Percentiles rank a stretch among this genome's conserved stretches.
Conservation (phyloP, 2,329 filamentous ascomycete species). For the Ascochyta viciae-villosae region DNA sequence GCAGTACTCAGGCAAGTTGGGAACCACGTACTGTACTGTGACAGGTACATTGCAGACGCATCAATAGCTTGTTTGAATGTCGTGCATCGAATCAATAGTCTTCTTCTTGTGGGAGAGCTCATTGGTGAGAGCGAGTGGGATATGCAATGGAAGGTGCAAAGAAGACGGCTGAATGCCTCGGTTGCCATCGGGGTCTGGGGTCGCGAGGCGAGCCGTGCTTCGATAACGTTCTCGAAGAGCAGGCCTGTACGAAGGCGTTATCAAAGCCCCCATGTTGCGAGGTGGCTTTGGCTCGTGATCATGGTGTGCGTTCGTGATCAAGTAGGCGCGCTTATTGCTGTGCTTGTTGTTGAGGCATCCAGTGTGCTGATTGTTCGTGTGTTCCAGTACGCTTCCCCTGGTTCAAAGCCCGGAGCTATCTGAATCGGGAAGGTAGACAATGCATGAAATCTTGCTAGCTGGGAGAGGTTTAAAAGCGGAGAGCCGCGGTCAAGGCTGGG, state of each 20-base stretch:
- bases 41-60: conserved; percentile 26
- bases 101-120: conserved; percentile 1
- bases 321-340: conserved; percentile 7
- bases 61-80: conserved; percentile 28
- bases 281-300: conserved; percentile 13
- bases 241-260: conserved; percentile 10
- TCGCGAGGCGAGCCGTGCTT: conserved; percentile 26
- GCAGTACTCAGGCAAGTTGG: neutral
- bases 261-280: neutral
- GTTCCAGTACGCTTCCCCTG: neutral
- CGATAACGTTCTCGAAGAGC: conserved; percentile 27
- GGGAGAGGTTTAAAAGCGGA: conserved; percentile 9
- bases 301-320: conserved; percentile 1
- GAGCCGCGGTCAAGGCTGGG: conserved; percentile 17
- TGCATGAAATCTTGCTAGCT: conserved; percentile 7
- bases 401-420: conserved; percentile 12
- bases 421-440: conserved; percentile 14
- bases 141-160: conserved; percentile 32
- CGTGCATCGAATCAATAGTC: conserved; percentile 18
- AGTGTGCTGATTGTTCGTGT: neutral
- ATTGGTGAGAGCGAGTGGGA: conserved; percentile 24
- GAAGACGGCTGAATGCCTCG: conserved; percentile 30
- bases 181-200: conserved; percentile 23
- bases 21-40: conserved; percentile 18
- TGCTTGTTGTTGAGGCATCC: conserved; percentile 14